A percentile compares a stretch with the other conserved stretches of the same genome.
Conservation (phyloP, 2,329 filamentous ascomycete genomes). For the Penicillium olsonii region DNA sequence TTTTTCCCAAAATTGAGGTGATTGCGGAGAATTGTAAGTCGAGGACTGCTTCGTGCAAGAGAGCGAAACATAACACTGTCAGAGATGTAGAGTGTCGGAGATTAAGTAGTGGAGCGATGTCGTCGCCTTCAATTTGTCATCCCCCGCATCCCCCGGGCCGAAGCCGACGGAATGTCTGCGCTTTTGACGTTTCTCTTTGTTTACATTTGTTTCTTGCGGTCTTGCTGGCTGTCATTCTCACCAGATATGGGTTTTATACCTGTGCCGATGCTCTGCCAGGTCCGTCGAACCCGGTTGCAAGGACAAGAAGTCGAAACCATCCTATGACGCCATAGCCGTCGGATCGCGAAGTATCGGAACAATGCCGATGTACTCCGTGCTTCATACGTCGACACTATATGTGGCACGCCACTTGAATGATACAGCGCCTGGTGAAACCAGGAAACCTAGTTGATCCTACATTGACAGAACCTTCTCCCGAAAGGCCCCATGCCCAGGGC, state of each 20-base stretch:
- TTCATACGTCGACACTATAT: background rate
- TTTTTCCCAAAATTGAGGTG: constrained; percentile 10
- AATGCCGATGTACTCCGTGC: background rate
- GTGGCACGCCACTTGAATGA: background rate
- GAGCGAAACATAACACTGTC: constrained; percentile 15
- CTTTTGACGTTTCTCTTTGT: background rate
- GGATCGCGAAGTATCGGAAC: background rate
- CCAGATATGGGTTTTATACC: too few species aligned
- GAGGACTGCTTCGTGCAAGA: constrained; percentile 11
- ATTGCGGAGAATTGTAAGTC: constrained; percentile 16
- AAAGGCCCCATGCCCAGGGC: background rate
- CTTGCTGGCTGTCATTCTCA: too few species aligned
- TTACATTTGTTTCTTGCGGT: too few species aligned
- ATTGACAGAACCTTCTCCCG: background rate
- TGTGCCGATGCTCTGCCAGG: background rate
- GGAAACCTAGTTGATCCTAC: background rate
- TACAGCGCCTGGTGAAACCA: background rate
- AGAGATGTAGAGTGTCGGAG: background rate
- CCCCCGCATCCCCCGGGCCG: constrained; percentile 4
- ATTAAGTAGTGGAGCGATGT: background rate
- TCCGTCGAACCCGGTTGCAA: background rate
- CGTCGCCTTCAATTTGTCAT: constrained; percentile 9
- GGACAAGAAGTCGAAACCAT: background rate
- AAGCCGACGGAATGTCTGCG: constrained; percentile 5
- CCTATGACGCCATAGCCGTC: constrained; percentile 6